These are phyloP conservation scores for Globisporangium perplexum DNA, from an alignment of 352 stramenopile species.

Conservation along the genomic window DNA sequence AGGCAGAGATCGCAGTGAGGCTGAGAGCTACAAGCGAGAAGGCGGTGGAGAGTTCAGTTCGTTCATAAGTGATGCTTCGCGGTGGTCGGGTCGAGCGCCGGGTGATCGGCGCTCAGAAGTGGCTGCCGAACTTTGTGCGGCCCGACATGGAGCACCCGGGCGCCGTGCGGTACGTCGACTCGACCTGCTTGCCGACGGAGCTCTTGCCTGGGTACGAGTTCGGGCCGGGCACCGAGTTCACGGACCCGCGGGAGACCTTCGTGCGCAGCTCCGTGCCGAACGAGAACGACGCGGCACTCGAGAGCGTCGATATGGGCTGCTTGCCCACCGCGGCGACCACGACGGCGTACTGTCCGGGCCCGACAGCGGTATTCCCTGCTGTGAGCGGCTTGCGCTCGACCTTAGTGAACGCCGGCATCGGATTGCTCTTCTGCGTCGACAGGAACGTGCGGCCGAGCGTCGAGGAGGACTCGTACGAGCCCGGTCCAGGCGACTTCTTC, in stretches of 20 bases:
- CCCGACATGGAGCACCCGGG: constrained; percentile 74
- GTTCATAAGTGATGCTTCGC: not conserved
- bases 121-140: constrained; percentile 72
- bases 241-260: constrained; percentile 23
- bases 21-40: not conserved
- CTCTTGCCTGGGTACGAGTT: constrained; percentile 55
- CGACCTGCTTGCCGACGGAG: constrained; percentile 57
- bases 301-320: constrained; percentile 57
- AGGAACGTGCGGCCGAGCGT: constrained; percentile 63
- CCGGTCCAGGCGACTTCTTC: constrained; percentile 56
- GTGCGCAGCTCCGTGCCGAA: constrained; percentile 57
- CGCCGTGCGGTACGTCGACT: constrained; percentile 59
- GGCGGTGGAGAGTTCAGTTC: not conserved
- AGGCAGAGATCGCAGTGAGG: not conserved
- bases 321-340: constrained; percentile 59
- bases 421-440: constrained; percentile 64
- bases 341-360: constrained; percentile 67
- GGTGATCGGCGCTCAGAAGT: constrained; percentile 61
- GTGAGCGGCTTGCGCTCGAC: constrained; percentile 64
- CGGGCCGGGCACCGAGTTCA: constrained; percentile 25
- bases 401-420: constrained; percentile 55
- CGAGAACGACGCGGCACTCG: constrained; percentile 52
- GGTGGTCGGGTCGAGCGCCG: too few species aligned
- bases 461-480: constrained; percentile 48
- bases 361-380: constrained; percentile 43